A percentile compares a stretch with the other conserved stretches of the same genome.
Evolutionary conservation across 306 rosid species (phyloP).

Genomic region (Trifolium pratense): DNA sequence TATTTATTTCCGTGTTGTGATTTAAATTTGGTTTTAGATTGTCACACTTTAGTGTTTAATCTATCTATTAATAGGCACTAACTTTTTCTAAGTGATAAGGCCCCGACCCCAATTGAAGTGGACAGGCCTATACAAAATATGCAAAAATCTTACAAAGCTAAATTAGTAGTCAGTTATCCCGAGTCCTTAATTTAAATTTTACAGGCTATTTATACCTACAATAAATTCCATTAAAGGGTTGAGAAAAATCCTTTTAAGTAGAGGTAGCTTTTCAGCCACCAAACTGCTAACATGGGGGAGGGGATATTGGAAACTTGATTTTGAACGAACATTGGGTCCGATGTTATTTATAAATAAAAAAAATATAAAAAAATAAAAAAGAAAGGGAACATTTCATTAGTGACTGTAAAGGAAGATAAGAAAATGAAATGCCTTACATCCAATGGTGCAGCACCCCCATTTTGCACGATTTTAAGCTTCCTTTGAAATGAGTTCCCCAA

Average conservation of each 20-base stretch:
- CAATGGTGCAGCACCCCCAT: conserved; percentile 63
- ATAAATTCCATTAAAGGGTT: too few relatives aligned
- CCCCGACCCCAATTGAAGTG: too few relatives aligned
- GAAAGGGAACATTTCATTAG: conserved; percentile 14
- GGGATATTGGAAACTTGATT: conserved; percentile 10
- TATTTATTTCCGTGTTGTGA: conserved; percentile 1
- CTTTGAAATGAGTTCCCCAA: conserved; percentile 96
- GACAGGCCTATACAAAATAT: background rate
- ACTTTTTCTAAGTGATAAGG: too few relatives aligned
- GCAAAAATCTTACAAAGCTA: background rate
- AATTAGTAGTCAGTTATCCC: conserved; percentile 4
- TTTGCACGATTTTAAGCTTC: conserved; percentile 76
- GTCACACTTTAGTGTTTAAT: background rate
- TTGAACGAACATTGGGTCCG: conserved; percentile 5
- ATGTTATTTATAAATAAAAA: conserved; percentile 5
- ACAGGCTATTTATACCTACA: too few relatives aligned
- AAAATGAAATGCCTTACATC: conserved; percentile 64
- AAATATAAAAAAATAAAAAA: background rate
- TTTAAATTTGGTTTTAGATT: background rate
- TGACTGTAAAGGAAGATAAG: conserved; percentile 42
- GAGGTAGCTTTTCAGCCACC: background rate
- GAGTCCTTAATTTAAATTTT: background rate
- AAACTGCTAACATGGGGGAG: too few relatives aligned
- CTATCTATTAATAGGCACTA: background rate
- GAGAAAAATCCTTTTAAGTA: background rate